Evolutionary conservation across 2,329 filamentous ascomycete species (phyloP), one percentile per base, ranked within the genome.

Genomic region (Exophiala xenobiotica): DNA sequence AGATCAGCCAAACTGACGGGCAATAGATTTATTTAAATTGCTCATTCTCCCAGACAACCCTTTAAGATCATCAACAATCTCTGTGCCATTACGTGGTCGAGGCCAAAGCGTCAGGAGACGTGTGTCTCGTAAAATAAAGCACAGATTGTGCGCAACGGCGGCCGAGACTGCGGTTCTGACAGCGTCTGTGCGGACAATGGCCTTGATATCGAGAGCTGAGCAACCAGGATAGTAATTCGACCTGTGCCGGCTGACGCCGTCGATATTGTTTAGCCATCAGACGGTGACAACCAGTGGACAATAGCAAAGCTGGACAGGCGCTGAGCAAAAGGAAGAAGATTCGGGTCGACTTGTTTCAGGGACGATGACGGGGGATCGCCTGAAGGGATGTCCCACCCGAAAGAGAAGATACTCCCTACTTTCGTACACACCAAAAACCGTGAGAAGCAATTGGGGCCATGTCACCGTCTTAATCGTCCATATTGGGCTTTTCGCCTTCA

Each of bases 11-110:
- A 16, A 19, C 8, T 39, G 38, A 42, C 31, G 31, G 39, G 39
- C 19, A 44, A 43, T 51, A 29, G 33, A 31, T 45, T 31, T 35
- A 14, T 12, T 31, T 22, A 51, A 24, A 46, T 51, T 51, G 48
- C 24, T 11, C 48, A 51, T 31, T 46, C 48, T 51, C 48, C 48
- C 19, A 51, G 48, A 49, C 46, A 49, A 43, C 46, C 6, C n/a
- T 43, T 3, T 22, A 31, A 26, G 18, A 41, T 23, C 26, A 37
- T 12, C 27, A 8, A 16, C 46, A 49, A 49, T 49, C 29, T 49
- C 23, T 11, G 14, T n/a, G 27, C n/a, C 18, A 37, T 22, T 11
- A 26, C 27, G 39, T 42, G 46, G 27, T 22, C n/a, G 24, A 26
- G 24, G 39, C 23, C 46, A 49, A 42, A 20, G 39, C 26, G 39